Evolutionary conservation across 1,284 basidiomycete species (phyloP).

Genomic region (Porodaedalea pini): DNA sequence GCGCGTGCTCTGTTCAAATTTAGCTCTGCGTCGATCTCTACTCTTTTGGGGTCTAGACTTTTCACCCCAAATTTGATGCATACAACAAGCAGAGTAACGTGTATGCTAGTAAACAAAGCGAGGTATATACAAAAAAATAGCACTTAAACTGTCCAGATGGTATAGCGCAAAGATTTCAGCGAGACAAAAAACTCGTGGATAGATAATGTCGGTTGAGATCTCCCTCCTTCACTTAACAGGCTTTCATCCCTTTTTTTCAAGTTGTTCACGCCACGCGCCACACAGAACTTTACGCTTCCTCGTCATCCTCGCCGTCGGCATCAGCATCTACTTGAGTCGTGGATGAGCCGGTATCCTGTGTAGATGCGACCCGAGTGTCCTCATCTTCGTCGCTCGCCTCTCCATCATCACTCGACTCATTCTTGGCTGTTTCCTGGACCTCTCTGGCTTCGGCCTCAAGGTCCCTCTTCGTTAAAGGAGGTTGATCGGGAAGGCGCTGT

Average conservation of each 20-base stretch:
- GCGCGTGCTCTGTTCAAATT: neutral
- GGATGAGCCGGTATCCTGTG: conserved; percentile 24
- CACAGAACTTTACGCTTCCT: neutral
- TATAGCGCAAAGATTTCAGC: too few relatives aligned
- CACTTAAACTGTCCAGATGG: too few relatives aligned
- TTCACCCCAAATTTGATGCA: too few relatives aligned
- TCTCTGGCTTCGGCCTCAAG: conserved; percentile 25
- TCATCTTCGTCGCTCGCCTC: conserved; percentile 28
- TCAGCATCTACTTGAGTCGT: conserved; percentile 9
- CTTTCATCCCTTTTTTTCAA: too few relatives aligned
- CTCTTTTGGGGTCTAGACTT: too few relatives aligned
- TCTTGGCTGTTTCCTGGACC: conserved; percentile 22
- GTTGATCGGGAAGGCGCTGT: conserved; percentile 62
- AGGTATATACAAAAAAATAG: too few relatives aligned
- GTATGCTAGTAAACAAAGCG: too few relatives aligned
- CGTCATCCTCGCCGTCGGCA: conserved; percentile 5
- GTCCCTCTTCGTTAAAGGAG: conserved; percentile 44
- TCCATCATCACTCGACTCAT: conserved; percentile 20
- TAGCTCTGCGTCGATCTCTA: too few relatives aligned
- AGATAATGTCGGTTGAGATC: too few relatives aligned
- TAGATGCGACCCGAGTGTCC: conserved; percentile 30
- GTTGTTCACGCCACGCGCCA: neutral
- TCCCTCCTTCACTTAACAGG: too few relatives aligned
- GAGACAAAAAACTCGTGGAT: too few relatives aligned
- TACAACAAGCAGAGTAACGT: too few relatives aligned